Evolutionary conservation across 129 eudicot species (phyloP), one percentile per base, ranked within the genome.

Genomic region (Ambrosia trifida): DNA sequence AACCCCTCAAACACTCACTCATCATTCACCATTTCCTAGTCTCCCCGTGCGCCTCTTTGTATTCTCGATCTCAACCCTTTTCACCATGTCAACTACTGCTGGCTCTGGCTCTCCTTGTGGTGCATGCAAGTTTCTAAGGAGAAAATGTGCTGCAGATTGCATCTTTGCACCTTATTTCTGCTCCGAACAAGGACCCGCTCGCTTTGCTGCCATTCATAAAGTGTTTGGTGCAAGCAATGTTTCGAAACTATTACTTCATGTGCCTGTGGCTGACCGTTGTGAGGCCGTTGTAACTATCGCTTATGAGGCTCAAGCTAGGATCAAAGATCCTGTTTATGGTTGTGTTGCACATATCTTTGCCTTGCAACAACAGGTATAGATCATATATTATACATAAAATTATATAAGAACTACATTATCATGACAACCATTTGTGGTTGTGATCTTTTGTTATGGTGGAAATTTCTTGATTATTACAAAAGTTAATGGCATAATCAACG

Each of bases 171-270:
- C 99, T 0, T 95, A 95, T 57, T 95, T 95, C 73, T 87, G 99
- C 74, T 88, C 96, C 2, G 99, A 95, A 71, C 99, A 88, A 75
- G 99, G 99, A 1, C 97, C 97, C 9, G 84, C 95, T 18, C 79
- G 97, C 51, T 95, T 95, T 63, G 99, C 99, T 2, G 99, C 99
- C 16, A 95, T 95, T 38, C 99, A 95, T 67, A 95, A 90, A 80
- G 99, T 95, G 77, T 95, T 95, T 73, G 99, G 99, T 20, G 99
- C 99, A 5, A 95, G 99, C 74, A 95, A 95, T 78, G 97, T 90
- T 9, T 88, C 99, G 0, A 95, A 95, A 64, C 66, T 90, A 62
- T 44, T 95, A 74, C 78, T 79, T 72, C 99, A 90, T 72, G 81
- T 95, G 38, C 97, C 99, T 0, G 95, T 76, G 16, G 82, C 83